A percentile compares a stretch with the other conserved stretches of the same genome.
phyloP scores from a whole-genome alignment of 208 protist species.

The Trichomonas vaginalis region DNA sequence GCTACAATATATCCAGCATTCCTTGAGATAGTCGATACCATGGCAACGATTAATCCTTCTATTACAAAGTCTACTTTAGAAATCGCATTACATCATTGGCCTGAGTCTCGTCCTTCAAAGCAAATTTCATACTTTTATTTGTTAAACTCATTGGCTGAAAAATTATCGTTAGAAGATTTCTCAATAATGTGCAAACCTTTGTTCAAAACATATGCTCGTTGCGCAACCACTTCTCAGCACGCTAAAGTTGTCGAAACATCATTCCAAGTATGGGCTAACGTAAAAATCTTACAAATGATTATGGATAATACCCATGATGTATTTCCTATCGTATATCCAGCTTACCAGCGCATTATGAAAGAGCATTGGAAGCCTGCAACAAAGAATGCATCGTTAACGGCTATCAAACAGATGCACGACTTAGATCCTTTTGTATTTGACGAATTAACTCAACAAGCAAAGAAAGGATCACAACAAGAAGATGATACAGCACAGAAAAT shows the following conservation, averaged over 20 bases:
- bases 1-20: background rate
- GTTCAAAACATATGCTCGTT: background rate
- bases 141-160: background rate
- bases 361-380: background rate
- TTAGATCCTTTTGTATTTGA: slow-evolving; percentile 1
- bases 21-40: background rate
- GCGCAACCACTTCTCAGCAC: background rate
- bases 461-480: background rate
- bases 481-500: background rate
- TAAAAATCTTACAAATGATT: background rate
- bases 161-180: background rate
- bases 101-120: background rate
- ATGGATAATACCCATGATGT: background rate
- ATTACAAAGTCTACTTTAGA: background rate
- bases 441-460: background rate
- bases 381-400: background rate
- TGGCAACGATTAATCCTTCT: background rate
- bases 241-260: background rate
- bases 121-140: background rate
- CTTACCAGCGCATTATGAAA: background rate
- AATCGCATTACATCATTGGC: background rate
- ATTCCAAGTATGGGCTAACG: background rate
- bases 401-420: background rate
- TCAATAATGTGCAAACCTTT: background rate
- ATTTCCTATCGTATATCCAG: background rate